A percentile compares a stretch with the other conserved stretches of the same genome.
Conservation (phyloP, 2,329 filamentous ascomycete species). For the Pseudonectria buxi region DNA sequence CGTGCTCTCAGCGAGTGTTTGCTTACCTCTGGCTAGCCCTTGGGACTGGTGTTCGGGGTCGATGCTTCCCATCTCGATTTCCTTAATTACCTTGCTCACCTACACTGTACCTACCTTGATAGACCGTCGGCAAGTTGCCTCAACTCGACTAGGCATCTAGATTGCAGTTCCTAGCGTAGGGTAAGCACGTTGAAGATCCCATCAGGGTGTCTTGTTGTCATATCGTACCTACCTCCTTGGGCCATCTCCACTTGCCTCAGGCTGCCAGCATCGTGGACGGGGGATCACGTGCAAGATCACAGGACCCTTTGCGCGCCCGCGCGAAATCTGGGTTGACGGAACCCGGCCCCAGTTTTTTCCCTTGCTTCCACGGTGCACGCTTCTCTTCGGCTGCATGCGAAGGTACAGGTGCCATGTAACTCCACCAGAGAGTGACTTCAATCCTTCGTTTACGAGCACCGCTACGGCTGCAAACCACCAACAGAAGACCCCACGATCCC, state of each 20-base stretch:
- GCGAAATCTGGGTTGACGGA: slow-evolving; percentile 13
- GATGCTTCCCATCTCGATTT: too few relatives aligned
- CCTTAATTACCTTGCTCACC: too few relatives aligned
- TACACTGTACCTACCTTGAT: too few relatives aligned
- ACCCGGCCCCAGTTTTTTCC: slow-evolving; percentile 9
- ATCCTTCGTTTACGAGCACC: slow-evolving; percentile 10
- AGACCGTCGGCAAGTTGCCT: too few relatives aligned
- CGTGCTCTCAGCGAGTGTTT: too few relatives aligned
- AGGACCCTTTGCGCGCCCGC: slow-evolving; percentile 11
- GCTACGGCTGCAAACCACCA: slow-evolving; percentile 5
- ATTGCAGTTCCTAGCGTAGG: not conserved
- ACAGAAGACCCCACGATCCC: slow-evolving; percentile 14
- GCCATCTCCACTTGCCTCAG: slow-evolving; percentile 15
- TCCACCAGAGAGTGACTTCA: slow-evolving; percentile 29
- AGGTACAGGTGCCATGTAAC: slow-evolving; percentile 29
- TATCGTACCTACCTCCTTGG: too few relatives aligned
- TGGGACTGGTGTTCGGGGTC: too few relatives aligned
- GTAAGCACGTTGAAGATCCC: slow-evolving; percentile 1
- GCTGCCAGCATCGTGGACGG: slow-evolving; percentile 14
- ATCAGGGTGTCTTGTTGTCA: slow-evolving; percentile 15
- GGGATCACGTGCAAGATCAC: slow-evolving; percentile 18
- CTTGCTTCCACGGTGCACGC: slow-evolving; percentile 8
- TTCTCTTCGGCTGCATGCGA: slow-evolving; percentile 23
- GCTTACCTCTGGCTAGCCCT: too few relatives aligned
- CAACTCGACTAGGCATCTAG: too few relatives aligned